Conservation (phyloP, 1,284 basidiomycete genomes). For the Cerioporus squamosus region DNA sequence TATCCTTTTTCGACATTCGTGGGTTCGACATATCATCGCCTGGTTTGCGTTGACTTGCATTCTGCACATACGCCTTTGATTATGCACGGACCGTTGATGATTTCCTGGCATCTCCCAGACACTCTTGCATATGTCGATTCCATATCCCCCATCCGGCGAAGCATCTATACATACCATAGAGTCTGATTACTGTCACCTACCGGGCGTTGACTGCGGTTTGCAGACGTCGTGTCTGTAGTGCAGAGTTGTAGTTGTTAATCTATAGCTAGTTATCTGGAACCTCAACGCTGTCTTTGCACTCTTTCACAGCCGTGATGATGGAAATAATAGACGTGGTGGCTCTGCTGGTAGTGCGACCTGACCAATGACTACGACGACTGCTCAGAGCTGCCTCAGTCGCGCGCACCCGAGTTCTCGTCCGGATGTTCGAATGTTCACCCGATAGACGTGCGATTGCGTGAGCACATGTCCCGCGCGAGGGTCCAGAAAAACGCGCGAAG, state of each 20-base stretch:
- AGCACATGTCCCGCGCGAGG: conserved; percentile 11
- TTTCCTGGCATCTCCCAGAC: conserved; percentile 3
- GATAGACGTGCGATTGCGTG: conserved; percentile 9
- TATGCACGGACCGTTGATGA: background rate
- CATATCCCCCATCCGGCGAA: background rate
- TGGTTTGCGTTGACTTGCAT: background rate
- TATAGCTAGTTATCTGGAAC: conserved; percentile 9
- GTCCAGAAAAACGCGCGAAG: conserved; percentile 11
- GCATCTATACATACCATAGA: conserved; percentile 13
- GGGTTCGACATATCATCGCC: background rate
- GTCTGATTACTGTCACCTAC: background rate
- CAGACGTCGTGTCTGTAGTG: background rate
- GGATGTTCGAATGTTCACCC: background rate
- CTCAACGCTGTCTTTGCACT: background rate
- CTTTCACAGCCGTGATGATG: too few species aligned
- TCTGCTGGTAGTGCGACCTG: background rate
- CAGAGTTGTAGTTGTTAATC: conserved; percentile 12
- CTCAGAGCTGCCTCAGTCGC: background rate
- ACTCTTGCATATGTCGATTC: conserved; percentile 18
- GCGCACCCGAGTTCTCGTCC: background rate
- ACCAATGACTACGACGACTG: background rate
- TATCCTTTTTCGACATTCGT: too few species aligned
- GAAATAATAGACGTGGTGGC: too few species aligned
- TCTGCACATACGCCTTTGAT: conserved; percentile 8
- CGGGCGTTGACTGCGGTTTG: background rate